phyloP scores from a whole-genome alignment of 2,329 filamentous ascomycete genomes.

The Sarocladium kiliense region DNA sequence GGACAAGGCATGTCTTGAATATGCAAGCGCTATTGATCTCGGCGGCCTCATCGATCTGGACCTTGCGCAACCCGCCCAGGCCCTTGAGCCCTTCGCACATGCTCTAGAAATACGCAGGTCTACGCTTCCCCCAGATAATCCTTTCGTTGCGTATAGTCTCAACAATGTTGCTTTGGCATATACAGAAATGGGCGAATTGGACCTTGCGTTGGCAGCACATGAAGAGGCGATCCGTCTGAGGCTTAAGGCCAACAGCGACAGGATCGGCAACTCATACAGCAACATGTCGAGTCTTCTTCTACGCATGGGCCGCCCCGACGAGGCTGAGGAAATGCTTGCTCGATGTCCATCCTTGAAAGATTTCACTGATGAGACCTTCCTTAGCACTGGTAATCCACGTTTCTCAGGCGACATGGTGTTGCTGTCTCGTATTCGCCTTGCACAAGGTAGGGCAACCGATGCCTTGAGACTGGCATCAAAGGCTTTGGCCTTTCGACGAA shows the following conservation, averaged over 20 bases:
- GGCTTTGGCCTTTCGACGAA: conserved; percentile 18
- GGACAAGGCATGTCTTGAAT: conserved; percentile 18
- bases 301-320: conserved; percentile 25
- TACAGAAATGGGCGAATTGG: conserved; percentile 25
- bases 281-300: conserved; percentile 30
- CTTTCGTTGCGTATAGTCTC: conserved; percentile 23
- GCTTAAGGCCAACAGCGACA: conserved; percentile 21
- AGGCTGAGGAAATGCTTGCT: conserved; percentile 24
- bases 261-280: conserved; percentile 32
- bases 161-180: conserved; percentile 27
- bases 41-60: conserved; percentile 26
- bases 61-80: conserved; percentile 17
- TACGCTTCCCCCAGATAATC: conserved; percentile 17
- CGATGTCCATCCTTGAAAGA: conserved; percentile 26
- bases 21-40: conserved; percentile 24
- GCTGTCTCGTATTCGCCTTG: conserved; percentile 14
- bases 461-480: conserved; percentile 18
- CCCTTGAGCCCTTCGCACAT: conserved; percentile 18
- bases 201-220: conserved; percentile 21
- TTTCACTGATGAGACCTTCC: conserved; percentile 30
- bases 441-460: conserved; percentile 16
- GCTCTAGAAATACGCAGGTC: conserved; percentile 19
- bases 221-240: conserved; percentile 25
- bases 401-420: conserved; percentile 22
- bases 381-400: conserved; percentile 23